These are phyloP conservation scores for Dryadomyces quercivorus DNA, from an alignment of 2,329 filamentous ascomycete species.

Conservation along the genomic window DNA sequence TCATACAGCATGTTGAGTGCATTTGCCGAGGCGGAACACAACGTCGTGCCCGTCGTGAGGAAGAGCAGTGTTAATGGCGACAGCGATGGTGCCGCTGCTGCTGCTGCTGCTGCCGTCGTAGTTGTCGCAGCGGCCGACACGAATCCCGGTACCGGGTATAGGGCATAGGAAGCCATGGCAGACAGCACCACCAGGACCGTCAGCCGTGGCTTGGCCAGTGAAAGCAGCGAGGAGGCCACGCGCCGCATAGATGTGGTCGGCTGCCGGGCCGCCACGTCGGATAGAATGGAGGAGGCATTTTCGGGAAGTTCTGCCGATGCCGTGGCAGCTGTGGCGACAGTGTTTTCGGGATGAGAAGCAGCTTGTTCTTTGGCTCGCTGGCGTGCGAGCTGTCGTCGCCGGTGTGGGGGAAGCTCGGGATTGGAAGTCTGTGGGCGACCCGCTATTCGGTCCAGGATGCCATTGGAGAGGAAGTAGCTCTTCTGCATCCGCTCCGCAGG, in stretches of 20 bases:
- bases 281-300: conserved; percentile 39
- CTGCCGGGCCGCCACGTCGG: conserved; percentile 36
- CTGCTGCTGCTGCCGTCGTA: not conserved
- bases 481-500: conserved; percentile 16
- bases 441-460: conserved; percentile 16
- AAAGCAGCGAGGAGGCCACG: conserved; percentile 67
- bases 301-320: conserved; percentile 14
- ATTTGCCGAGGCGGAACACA: conserved; percentile 86
- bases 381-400: conserved; percentile 11
- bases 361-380: not conserved
- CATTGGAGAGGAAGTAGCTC: conserved; percentile 23
- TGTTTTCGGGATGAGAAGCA: not conserved
- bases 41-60: conserved; percentile 76
- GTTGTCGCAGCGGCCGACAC: conserved; percentile 41
- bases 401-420: conserved; percentile 8
- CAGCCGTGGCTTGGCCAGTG: conserved; percentile 89
- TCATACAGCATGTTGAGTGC: conserved; percentile 97
- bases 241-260: conserved; percentile 45
- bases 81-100: conserved; percentile 53
- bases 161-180: conserved; percentile 78
- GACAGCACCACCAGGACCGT: conserved; percentile 85
- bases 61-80: conserved; percentile 87
- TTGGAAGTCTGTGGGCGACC: not conserved
- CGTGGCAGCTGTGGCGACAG: not conserved
- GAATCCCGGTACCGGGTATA: conserved; percentile 85